Evolutionary conservation across 2,329 filamentous ascomycete species (phyloP), one percentile per base, ranked within the genome.

Genomic region (Stagonosporopsis vannaccii): DNA sequence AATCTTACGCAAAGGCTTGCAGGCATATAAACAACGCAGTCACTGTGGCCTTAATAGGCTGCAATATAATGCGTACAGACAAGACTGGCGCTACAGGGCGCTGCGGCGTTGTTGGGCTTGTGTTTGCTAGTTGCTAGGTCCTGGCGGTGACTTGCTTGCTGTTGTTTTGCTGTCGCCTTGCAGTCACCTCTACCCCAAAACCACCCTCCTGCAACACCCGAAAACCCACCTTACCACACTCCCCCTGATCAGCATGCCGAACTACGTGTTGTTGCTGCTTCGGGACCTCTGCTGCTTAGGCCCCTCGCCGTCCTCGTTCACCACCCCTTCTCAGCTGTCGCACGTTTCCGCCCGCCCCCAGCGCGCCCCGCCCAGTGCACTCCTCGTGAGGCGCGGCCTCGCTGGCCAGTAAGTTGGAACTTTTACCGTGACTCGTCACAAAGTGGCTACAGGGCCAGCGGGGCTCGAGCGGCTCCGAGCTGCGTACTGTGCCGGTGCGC

Each of bases 291-390:
- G 11, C 35, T 30, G 35, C 45, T 22, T 48, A 23, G 25, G 25
- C 25, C 3, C n/a, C 17, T 39, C 45, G 17, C 4, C 25, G 12
- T 22, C 25, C 25, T 40, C 35, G 5, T n/a, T 35, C 23, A 30
- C 12, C 13, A 26, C 35, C 4, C 8, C 26, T 19, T 12, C 35
- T 12, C 25, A 17, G 11, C 45, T 17, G 13, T 12, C 26, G 25
- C 35, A 12, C 22, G 23, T 17, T 39, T 13, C 7, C 15, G n/a
- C 32, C 8, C 17, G 45, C 17, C 13, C 6, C 33, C n/a, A n/a
- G n/a, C 23, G n/a, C 44, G 32, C 20, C 32, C 40, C 36, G 47
- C 39, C 48, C n/a, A 39, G 40, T 13, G 48, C 33, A 26, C 49
- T 51, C 4, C 23, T 51, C 4, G 25, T 51, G 32, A 45, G 49